Percentiles rank a stretch among this genome's conserved stretches.
These are phyloP conservation scores for Cyclocybe aegerita DNA, from an alignment of 768 basidiomycete species.

Conservation along the genomic window DNA sequence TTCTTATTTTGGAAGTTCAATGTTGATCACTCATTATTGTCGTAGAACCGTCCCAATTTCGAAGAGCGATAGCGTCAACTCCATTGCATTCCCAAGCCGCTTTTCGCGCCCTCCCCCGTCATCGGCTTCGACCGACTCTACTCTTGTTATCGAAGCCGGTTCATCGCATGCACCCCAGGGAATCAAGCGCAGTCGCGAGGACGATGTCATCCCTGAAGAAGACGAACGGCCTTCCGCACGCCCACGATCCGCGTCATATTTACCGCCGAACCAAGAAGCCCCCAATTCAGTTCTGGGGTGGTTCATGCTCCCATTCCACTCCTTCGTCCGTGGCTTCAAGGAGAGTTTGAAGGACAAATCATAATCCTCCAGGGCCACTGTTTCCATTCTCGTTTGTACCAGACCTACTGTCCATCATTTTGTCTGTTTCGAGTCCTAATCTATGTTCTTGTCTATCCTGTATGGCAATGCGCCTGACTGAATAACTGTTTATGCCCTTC, in stretches of 20 bases:
- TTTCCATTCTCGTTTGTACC: neutral
- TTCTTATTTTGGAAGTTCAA: conserved; percentile 2
- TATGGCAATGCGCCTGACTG: too few species aligned
- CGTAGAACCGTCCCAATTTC: conserved; percentile 16
- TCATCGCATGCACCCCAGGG: conserved; percentile 22
- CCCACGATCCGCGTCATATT: conserved; percentile 48
- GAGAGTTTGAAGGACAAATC: conserved; percentile 46
- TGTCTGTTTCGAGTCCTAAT: too few species aligned
- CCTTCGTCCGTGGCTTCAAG: conserved; percentile 67
- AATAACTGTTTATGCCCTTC: too few species aligned
- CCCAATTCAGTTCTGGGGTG: conserved; percentile 50
- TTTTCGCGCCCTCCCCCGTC: conserved; percentile 25
- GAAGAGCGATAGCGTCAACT: conserved; percentile 17
- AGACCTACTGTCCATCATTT: too few species aligned
- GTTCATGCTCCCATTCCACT: conserved; percentile 62
- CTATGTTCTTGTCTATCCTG: too few species aligned
- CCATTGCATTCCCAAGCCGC: conserved; percentile 17
- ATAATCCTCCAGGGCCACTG: conserved; percentile 13
- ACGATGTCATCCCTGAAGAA: conserved; percentile 23
- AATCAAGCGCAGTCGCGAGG: conserved; percentile 51
- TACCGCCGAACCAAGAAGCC: conserved; percentile 39
- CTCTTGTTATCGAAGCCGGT: conserved; percentile 17
- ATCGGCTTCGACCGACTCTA: conserved; percentile 36
- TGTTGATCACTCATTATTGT: conserved; percentile 1
- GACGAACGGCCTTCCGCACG: conserved; percentile 50